These are phyloP conservation scores for Yarrowia deformans DNA, from an alignment of 805 yeast species.

Conservation along the genomic window DNA sequence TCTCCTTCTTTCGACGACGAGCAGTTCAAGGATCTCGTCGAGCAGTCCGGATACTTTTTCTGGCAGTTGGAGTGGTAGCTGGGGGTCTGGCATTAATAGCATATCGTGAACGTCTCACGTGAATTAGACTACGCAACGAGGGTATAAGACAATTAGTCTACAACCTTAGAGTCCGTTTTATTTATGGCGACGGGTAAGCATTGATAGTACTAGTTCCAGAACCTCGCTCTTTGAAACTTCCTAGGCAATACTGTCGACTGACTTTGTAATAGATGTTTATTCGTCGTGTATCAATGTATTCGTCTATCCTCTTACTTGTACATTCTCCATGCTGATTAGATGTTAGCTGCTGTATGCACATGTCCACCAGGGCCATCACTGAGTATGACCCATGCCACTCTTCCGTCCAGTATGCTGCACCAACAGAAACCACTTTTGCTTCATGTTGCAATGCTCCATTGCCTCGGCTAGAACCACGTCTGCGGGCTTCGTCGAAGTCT, in stretches of 20 bases:
- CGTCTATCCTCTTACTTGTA: too few species aligned
- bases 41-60: not conserved
- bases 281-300: too few species aligned
- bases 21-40: not conserved
- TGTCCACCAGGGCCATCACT: not conserved
- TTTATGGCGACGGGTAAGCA: too few species aligned
- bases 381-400: slow-evolving; percentile 23
- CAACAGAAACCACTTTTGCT: slow-evolving; percentile 41
- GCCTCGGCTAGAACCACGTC: slow-evolving; percentile 23
- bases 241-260: too few species aligned
- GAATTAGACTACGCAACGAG: too few species aligned
- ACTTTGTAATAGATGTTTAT: too few species aligned
- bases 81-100: not conserved
- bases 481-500: not conserved
- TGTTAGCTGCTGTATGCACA: not conserved
- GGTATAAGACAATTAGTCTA: too few species aligned
- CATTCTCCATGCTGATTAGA: too few species aligned
- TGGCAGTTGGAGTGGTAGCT: slow-evolving; percentile 2
- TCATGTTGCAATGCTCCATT: slow-evolving; percentile 25
- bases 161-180: too few species aligned
- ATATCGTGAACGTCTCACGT: too few species aligned
- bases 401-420: slow-evolving; percentile 43
- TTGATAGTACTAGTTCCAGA: too few species aligned
- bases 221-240: too few species aligned
- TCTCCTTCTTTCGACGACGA: not conserved